Conservation (phyloP, 805 yeast species). For the Saitoella complicata region DNA sequence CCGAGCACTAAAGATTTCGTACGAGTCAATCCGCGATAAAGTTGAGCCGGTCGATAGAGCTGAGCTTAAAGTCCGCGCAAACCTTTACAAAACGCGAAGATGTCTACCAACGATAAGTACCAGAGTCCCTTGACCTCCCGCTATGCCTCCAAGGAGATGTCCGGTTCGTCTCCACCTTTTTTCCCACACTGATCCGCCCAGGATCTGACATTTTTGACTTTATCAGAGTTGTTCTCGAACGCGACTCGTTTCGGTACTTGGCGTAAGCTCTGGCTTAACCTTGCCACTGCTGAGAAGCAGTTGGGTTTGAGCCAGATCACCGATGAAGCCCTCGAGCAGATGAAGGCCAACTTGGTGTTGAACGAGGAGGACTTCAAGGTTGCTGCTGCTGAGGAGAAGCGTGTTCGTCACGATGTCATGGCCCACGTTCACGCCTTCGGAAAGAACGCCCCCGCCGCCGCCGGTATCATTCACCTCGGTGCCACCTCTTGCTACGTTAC, state of each 20-base stretch:
- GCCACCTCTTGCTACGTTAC: slow-evolving; percentile 97
- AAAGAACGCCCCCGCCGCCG: slow-evolving; percentile 81
- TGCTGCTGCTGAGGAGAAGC: slow-evolving; percentile 88
- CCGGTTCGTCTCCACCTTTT: too few relatives aligned
- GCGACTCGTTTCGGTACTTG: slow-evolving; percentile 93
- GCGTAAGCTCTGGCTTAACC: slow-evolving; percentile 92
- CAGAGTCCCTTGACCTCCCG: slow-evolving; percentile 88
- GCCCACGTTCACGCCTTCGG: slow-evolving; percentile 97
- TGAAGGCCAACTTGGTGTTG: slow-evolving; percentile 60
- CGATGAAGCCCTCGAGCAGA: slow-evolving; percentile 81
- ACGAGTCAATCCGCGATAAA: too few relatives aligned
- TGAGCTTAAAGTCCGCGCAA: too few relatives aligned
- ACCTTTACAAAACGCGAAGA: slow-evolving; percentile 3
- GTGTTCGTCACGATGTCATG: slow-evolving; percentile 98
- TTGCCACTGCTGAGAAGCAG: slow-evolving; percentile 90
- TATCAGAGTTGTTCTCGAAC: slow-evolving; percentile 62
- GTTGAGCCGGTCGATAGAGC: too few relatives aligned
- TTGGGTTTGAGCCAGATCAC: slow-evolving; percentile 72
- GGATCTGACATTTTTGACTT: too few relatives aligned
- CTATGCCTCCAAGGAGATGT: slow-evolving; percentile 97
- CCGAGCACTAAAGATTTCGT: too few relatives aligned
- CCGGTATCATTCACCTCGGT: slow-evolving; percentile 95
- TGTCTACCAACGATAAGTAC: slow-evolving; percentile 51
- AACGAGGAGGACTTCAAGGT: slow-evolving; percentile 84
- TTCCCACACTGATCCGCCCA: too few relatives aligned